These are phyloP conservation scores for Marasmius sp. DNA, from an alignment of 1,284 basidiomycete species.

Conservation along the genomic window DNA sequence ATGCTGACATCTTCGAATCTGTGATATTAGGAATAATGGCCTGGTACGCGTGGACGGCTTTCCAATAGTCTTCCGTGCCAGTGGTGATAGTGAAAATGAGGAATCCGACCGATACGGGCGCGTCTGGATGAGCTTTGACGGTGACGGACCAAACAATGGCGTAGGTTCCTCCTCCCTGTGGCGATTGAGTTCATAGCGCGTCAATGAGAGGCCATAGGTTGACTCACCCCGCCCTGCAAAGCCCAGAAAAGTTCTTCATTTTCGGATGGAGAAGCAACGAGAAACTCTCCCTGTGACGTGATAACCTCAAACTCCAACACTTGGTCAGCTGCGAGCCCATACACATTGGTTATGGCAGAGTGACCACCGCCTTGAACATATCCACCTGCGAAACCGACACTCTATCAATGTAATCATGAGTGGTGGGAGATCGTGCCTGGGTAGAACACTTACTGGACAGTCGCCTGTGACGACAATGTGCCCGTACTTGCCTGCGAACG, in stretches of 20 bases:
- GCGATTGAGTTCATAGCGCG: neutral
- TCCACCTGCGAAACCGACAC: conserved; percentile 8
- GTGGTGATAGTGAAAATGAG: conserved; percentile 11
- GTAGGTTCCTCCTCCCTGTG: conserved; percentile 8
- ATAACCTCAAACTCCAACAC: neutral
- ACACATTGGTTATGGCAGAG: neutral
- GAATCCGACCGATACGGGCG: conserved; percentile 7
- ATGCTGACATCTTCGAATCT: neutral
- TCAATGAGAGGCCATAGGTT: neutral
- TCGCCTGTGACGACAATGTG: conserved; percentile 22
- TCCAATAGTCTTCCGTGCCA: conserved; percentile 14
- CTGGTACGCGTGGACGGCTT: conserved; percentile 13
- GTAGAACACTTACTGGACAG: conserved; percentile 20
- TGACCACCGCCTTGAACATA: conserved; percentile 11
- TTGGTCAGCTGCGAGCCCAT: conserved; percentile 6
- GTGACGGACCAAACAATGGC: conserved; percentile 1
- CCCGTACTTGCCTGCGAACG: conserved; percentile 14
- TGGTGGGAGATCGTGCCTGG: neutral
- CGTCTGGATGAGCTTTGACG: conserved; percentile 10
- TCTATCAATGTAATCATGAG: conserved; percentile 9
- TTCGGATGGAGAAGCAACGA: neutral
- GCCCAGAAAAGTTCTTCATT: conserved; percentile 2
- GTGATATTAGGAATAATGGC: conserved; percentile 6
- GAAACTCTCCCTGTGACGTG: neutral
- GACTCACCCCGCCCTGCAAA: conserved; percentile 6